A percentile compares a stretch with the other conserved stretches of the same genome.
phyloP scores from a whole-genome alignment of 2,329 filamentous ascomycete species.

The Zasmidium cellare region DNA sequence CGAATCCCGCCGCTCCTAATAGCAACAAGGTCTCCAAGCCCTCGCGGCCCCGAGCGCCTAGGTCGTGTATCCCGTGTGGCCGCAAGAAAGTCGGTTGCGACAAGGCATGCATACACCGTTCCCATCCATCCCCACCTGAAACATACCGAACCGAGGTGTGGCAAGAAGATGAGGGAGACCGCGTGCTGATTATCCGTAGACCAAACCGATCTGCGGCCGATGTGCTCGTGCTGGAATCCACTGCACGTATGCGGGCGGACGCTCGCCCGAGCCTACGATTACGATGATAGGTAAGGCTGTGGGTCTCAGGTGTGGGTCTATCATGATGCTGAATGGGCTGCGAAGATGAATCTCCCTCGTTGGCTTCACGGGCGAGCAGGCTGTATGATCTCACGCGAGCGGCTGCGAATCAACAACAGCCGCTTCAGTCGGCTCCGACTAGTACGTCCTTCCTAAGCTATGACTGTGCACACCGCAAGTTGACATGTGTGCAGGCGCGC shows the following conservation, averaged over 20 bases:
- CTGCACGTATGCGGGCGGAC: slow-evolving; percentile 18
- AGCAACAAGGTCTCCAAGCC: slow-evolving; percentile 14
- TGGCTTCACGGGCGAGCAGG: slow-evolving; percentile 19
- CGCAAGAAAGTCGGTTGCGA: slow-evolving; percentile 23
- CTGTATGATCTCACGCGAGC: slow-evolving; percentile 20
- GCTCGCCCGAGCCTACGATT: slow-evolving; percentile 12
- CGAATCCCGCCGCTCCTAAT: slow-evolving; percentile 1
- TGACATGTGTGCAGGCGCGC: neutral
- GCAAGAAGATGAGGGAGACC: no score
- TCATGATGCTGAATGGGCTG: neutral
- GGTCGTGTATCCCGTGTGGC: slow-evolving; percentile 21
- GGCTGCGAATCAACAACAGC: slow-evolving; percentile 2
- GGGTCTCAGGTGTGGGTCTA: no score
- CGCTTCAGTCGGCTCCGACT: slow-evolving; percentile 2
- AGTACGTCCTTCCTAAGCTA: neutral
- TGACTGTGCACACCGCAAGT: neutral
- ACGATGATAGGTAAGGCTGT: slow-evolving; percentile 17
- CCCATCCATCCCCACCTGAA: no score
- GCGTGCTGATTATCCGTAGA: neutral
- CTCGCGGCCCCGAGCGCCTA: slow-evolving; percentile 19
- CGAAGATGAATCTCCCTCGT: slow-evolving; percentile 21
- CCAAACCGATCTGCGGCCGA: slow-evolving; percentile 19
- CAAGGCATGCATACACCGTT: no score
- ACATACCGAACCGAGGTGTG: no score
- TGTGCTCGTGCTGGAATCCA: slow-evolving; percentile 18